phyloP scores from a whole-genome alignment of 331 rosid genomes.

The Cydonia oblonga region DNA sequence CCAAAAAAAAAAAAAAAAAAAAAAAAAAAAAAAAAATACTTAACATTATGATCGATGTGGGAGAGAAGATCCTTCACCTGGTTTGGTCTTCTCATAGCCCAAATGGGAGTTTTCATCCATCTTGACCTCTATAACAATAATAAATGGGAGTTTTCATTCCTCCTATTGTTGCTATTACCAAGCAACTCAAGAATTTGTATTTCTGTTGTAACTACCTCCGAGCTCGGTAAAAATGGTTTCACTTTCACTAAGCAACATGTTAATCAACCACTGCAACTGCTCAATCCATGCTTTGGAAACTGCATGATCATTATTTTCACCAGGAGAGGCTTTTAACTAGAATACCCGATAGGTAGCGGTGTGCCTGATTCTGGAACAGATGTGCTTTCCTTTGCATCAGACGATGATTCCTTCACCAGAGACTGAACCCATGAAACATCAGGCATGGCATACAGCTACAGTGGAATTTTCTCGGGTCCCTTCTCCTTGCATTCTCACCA shows the following conservation, averaged over 20 bases:
- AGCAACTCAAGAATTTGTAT: neutral
- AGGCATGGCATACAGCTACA: constrained; percentile 17
- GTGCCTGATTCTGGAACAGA: neutral
- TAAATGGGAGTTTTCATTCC: no score
- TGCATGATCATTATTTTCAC: neutral
- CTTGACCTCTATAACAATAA: no score
- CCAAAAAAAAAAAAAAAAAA: no score
- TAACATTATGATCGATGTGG: neutral
- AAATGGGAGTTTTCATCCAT: neutral
- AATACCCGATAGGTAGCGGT: neutral
- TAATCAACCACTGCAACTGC: neutral
- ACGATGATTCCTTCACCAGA: constrained; percentile 11
- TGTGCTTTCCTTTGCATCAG: neutral
- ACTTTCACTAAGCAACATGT: neutral
- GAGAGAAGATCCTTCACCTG: neutral
- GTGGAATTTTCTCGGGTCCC: constrained; percentile 16
- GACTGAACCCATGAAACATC: constrained; percentile 13
- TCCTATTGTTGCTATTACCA: neutral
- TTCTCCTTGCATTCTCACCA: constrained; percentile 22
- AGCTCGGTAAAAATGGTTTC: neutral
- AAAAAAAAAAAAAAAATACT: neutral
- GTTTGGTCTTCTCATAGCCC: neutral
- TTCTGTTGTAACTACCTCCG: neutral
- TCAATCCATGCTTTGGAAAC: neutral
- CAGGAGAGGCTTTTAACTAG: neutral